Evolutionary conservation across 495 filamentous ascomycete species (phyloP).

Genomic region (Penicillium crystallinum): DNA sequence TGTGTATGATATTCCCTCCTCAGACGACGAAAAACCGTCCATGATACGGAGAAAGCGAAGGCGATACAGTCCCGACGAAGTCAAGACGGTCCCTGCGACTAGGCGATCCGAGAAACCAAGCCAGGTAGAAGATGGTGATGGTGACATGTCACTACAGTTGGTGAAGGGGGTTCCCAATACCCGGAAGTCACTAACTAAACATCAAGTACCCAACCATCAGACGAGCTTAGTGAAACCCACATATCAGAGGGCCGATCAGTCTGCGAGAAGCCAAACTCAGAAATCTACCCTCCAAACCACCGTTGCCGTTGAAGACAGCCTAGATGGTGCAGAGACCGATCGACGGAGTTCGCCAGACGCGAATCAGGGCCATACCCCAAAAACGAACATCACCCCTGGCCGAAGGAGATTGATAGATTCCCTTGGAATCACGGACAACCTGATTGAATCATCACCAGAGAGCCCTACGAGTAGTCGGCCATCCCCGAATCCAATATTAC

Average conservation of each 20-base stretch:
- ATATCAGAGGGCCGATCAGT: not conserved
- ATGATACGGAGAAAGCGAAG: slow-evolving; percentile 15
- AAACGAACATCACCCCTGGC: slow-evolving; percentile 11
- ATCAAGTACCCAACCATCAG: not conserved
- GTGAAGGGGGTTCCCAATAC: not conserved
- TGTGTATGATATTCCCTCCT: slow-evolving; percentile 38
- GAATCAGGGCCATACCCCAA: not conserved
- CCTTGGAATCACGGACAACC: slow-evolving; percentile 14
- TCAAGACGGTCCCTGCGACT: not conserved
- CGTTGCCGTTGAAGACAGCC: not conserved
- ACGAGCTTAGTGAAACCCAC: not conserved
- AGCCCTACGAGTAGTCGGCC: slow-evolving; percentile 8
- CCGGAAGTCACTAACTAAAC: not conserved
- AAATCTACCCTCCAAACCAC: not conserved
- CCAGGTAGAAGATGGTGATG: not conserved
- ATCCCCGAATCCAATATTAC: slow-evolving; percentile 1
- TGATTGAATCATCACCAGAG: not conserved
- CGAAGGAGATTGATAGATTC: slow-evolving; percentile 38
- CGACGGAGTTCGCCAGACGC: not conserved
- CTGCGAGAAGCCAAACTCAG: not conserved
- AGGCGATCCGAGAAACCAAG: not conserved
- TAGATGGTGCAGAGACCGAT: not conserved
- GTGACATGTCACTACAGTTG: not conserved
- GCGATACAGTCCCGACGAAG: slow-evolving; percentile 4
- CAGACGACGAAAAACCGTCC: slow-evolving; percentile 27